phyloP scores from a whole-genome alignment of 2,329 filamentous ascomycete genomes.

The Aureobasidium leucospermi region DNA sequence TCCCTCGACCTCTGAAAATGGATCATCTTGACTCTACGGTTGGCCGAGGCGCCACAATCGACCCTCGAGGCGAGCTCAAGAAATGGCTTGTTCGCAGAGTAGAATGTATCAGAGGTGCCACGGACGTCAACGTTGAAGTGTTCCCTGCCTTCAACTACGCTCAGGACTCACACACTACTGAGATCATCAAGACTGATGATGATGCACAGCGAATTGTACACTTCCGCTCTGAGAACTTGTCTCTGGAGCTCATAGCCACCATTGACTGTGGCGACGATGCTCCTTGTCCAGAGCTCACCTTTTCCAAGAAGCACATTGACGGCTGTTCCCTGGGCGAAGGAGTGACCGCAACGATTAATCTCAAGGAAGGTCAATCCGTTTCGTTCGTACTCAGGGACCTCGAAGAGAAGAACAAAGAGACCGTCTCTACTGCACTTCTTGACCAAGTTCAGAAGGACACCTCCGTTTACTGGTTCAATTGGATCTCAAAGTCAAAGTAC shows the following conservation, averaged over 20 bases:
- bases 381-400: constrained; percentile 64
- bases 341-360: constrained; percentile 51
- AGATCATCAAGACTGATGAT: constrained; percentile 38
- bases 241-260: constrained; percentile 61
- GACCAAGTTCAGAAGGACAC: constrained; percentile 61
- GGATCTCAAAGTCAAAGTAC: constrained; percentile 64
- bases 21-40: constrained; percentile 35
- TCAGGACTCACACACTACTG: constrained; percentile 53
- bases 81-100: constrained; percentile 64
- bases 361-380: constrained; percentile 60
- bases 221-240: constrained; percentile 52
- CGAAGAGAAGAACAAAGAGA: constrained; percentile 49
- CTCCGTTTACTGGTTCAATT: constrained; percentile 64
- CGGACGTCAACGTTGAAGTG: constrained; percentile 61
- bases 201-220: constrained; percentile 37
- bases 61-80: constrained; percentile 53
- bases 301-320: constrained; percentile 46
- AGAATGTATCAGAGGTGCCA: constrained; percentile 61
- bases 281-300: constrained; percentile 47
- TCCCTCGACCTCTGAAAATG: constrained; percentile 56
- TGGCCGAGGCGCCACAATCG: constrained; percentile 15
- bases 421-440: constrained; percentile 52
- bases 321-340: constrained; percentile 53
- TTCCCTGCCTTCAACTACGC: constrained; percentile 70
- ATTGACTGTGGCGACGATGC: constrained; percentile 53